A percentile compares a stretch with the other conserved stretches of the same genome.
Evolutionary conservation across 2,329 filamentous ascomycete genomes (phyloP).

Genomic region (Tolypocladium paradoxum): DNA sequence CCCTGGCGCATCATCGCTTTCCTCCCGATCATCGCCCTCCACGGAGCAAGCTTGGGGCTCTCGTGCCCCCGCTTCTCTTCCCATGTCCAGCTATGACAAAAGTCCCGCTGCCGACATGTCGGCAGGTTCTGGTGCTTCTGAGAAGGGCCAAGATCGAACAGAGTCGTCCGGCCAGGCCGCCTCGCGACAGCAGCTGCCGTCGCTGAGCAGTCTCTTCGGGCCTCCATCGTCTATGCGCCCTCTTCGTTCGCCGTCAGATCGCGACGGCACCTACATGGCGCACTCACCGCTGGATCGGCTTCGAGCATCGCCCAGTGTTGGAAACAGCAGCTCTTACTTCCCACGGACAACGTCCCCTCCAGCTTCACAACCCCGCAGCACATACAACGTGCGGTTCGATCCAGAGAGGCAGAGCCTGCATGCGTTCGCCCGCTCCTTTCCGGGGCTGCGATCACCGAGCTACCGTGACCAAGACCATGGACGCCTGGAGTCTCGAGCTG

Average conservation of each 20-base stretch:
- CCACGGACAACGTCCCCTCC: conserved; percentile 25
- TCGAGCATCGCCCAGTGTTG: conserved; percentile 24
- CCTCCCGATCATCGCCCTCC: conserved; percentile 29
- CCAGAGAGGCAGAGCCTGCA: conserved; percentile 25
- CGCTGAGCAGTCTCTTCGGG: conserved; percentile 46
- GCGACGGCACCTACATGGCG: conserved; percentile 28
- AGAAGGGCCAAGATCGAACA: conserved; percentile 24
- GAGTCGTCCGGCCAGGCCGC: conserved; percentile 19
- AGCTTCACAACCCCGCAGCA: conserved; percentile 31
- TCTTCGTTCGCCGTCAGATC: conserved; percentile 36
- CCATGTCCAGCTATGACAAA: conserved; percentile 49
- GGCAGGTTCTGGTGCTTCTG: conserved; percentile 22
- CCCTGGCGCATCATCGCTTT: conserved; percentile 36
- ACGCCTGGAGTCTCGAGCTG: conserved; percentile 23
- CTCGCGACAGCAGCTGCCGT: conserved; percentile 39
- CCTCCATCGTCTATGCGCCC: conserved; percentile 32
- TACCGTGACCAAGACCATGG: conserved; percentile 27
- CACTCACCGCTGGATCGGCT: conserved; percentile 38
- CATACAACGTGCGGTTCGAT: conserved; percentile 35
- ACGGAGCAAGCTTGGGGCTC: conserved; percentile 36
- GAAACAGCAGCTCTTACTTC: conserved; percentile 37
- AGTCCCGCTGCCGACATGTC: conserved; percentile 32
- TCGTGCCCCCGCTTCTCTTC: conserved; percentile 31
- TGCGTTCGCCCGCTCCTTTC: conserved; percentile 21
- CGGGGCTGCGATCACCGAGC: conserved; percentile 34